Conservation (phyloP, 495 filamentous ascomycete genomes). For the Neurospora intermedia region DNA sequence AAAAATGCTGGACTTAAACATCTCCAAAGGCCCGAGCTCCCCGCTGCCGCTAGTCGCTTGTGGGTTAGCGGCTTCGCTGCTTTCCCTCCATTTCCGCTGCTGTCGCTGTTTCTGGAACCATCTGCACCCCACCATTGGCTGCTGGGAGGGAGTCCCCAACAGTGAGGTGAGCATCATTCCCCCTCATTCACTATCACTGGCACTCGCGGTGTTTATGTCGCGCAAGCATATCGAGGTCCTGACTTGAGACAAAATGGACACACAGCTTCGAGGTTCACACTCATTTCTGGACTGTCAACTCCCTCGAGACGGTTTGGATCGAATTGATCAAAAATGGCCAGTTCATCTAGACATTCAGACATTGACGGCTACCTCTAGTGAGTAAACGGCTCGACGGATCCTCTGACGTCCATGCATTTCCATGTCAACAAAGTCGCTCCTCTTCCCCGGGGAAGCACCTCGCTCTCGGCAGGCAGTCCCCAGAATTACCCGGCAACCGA, state of each 20-base stretch:
- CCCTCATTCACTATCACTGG: not conserved
- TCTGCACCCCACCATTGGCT: constrained; percentile 16
- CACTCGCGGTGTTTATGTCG: not conserved
- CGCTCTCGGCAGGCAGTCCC: not conserved
- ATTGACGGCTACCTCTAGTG: not conserved
- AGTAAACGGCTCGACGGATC: not conserved
- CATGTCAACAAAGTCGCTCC: not conserved
- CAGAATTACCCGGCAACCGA: not conserved
- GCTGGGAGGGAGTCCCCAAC: not conserved
- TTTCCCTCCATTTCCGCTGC: constrained; percentile 3
- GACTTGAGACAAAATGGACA: not conserved
- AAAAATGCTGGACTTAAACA: constrained; percentile 19
- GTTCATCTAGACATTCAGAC: not conserved
- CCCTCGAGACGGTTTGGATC: not conserved
- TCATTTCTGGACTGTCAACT: not conserved
- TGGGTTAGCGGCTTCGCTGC: constrained; percentile 10
- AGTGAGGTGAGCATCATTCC: not conserved
- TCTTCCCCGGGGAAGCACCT: not conserved
- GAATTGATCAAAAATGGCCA: not conserved
- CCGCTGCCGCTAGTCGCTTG: constrained; percentile 6
- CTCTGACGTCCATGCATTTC: not conserved
- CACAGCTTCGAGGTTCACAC: not conserved
- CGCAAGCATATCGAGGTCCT: not conserved
- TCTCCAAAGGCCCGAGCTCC: constrained; percentile 23
- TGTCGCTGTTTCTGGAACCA: constrained; percentile 23